Evolutionary conservation across 345 rosid genomes (phyloP), one percentile per base, ranked within the genome.

Genomic region (Salix exigua): DNA sequence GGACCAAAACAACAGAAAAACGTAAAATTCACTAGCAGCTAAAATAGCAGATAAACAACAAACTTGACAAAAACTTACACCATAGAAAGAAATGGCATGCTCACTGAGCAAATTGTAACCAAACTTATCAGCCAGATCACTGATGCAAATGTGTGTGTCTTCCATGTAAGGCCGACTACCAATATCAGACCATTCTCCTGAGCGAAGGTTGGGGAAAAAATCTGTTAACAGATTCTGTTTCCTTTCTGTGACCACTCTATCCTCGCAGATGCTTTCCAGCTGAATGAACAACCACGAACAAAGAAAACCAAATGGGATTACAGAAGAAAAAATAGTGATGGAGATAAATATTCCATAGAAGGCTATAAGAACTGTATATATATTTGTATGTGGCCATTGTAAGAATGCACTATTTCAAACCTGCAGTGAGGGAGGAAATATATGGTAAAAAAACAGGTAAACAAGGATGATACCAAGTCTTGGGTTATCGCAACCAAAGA

Each of bases 161-260:
- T 94, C 98, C 97, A 94, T 92, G 66, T 84, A 51, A 53, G 69
- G 13, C 44, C 97, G 91, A 31, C 71, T 71, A 6, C 95, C 89
- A 55, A 92, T 91, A 75, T 92, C 92, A 42, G 95, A 83, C 87
- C 92, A 94, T 63, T 90, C 92, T 76, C 97, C 98, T 2, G 97
- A 89, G 14, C 92, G 89, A 73, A 91, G 88, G 40, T 79, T 68
- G 33, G 94, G 97, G 11, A 74, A 71, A 75, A 89, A 89, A 76
- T 79, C 83, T 69, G 82, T 72, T 65, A 74, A 68, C 50, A 66
- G 30, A 65, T 71, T 82, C 81, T 77, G 83, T 68, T 48, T 76
- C 79, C 66, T 78, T 68, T 85, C 94, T 12, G 75, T 44, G 23
- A 53, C 70, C 31, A 78, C 86, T 11, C 83, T 66, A 66, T 88